Conservation (phyloP, 2,329 filamentous ascomycete genomes). For the Verticillium tricorpus region DNA sequence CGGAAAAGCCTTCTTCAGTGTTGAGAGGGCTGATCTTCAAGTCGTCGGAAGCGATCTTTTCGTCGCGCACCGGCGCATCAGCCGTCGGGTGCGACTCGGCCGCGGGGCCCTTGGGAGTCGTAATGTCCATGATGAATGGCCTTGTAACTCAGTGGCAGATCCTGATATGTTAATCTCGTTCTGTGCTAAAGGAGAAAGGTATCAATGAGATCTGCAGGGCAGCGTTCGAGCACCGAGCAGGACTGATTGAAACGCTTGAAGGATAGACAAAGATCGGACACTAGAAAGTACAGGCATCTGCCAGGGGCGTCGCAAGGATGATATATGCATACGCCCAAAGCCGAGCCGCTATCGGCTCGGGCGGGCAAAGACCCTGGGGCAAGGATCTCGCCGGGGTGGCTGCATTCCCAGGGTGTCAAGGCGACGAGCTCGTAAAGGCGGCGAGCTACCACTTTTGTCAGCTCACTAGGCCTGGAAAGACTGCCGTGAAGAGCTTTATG, state of each 20-base stretch:
- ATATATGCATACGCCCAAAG: not conserved
- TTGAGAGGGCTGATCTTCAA: not conserved
- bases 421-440: not conserved
- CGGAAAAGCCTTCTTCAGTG: conserved; percentile 21
- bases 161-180: not conserved
- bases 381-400: not conserved
- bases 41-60: conserved; percentile 19
- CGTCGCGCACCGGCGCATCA: not conserved
- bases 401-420: not conserved
- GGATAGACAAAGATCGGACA: not conserved
- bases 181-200: not conserved
- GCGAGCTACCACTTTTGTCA: not conserved
- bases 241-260: not conserved
- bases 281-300: not conserved
- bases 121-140: not conserved
- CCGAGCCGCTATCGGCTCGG: not conserved
- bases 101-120: not conserved
- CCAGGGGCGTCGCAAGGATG: not conserved
- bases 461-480: not conserved
- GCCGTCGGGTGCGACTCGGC: not conserved
- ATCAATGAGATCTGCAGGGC: not conserved
- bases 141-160: not conserved
- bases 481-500: not conserved
- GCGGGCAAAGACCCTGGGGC: not conserved
- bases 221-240: not conserved